Base-by-base conservation (phyloP, 2,329 filamentous ascomycete genomes). In the Penicillium sp. region DNA sequence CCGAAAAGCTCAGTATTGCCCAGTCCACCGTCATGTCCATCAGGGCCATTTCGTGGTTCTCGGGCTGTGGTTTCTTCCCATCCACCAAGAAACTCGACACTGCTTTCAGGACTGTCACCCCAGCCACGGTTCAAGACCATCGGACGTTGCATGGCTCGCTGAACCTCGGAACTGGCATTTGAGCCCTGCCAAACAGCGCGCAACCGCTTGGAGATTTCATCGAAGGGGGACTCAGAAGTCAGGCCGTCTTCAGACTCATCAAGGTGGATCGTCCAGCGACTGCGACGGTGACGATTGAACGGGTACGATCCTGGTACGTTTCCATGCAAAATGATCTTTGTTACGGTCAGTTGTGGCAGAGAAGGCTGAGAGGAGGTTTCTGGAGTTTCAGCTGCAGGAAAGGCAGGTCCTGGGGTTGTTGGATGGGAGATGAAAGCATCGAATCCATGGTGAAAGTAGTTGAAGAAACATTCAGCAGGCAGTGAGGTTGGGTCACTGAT, bases 241-340 rank as follows among this genome's bases (percentile, higher is more conserved):
- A 91, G 78, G 19, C 78, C 67, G 6, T 81, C 76, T 11, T 77
- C 77, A 10, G 77, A 73, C 4, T 80, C 66, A 35, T 77, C 73
- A 0, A 81, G 73, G 10, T 85, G 78, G 13, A 97, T 88, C 55
- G 88, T 87, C 95, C 95, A 99, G 43, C 93, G 87, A 69, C 91
- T 92, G 63, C 95, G 87, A 19, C 94, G 88, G 75, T 98, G 93
- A 4, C 95, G 87, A 77, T 99, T 98, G 80, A 99, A 99, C 11
- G 94, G 91, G 74, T 97, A 98, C 1, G 93, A 97, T 0, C 95
- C 95, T 0, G 95, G 95, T 2, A 98, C 88, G 70, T 99, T 99
- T 46, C 91, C 92, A 75, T 99, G 95, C 1, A 99, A 83, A 19
- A 98, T 87, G n/a, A 99, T 76, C 74, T 98, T 98, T 0, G 91